Conservation (phyloP, 352 stramenopile species). For the Globisporangium camurandrum region DNA sequence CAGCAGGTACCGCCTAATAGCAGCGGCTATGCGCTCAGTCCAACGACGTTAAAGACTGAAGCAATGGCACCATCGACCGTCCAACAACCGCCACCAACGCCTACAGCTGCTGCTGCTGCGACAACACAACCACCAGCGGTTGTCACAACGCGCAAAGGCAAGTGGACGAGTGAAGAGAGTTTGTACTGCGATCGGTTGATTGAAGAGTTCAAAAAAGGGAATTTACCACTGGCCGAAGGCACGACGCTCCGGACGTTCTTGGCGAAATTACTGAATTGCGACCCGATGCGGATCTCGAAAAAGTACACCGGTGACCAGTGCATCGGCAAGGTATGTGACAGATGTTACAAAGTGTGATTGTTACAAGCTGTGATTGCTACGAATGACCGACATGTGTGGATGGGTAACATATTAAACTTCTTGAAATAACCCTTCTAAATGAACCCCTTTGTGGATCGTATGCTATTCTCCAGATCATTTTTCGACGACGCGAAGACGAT, state of each 20-base stretch:
- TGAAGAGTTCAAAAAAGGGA: slow-evolving; percentile 96
- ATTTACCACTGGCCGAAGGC: slow-evolving; percentile 95
- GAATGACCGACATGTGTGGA: no score
- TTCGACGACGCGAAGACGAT: slow-evolving; percentile 54
- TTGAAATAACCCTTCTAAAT: no score
- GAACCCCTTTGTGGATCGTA: no score
- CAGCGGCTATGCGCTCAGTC: neutral
- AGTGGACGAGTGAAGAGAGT: slow-evolving; percentile 97
- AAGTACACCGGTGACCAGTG: slow-evolving; percentile 98
- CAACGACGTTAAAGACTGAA: no score
- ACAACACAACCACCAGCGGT: slow-evolving; percentile 8
- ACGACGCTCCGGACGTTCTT: slow-evolving; percentile 97
- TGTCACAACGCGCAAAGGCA: slow-evolving; percentile 85
- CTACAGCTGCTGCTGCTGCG: slow-evolving; percentile 1
- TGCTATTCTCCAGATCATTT: slow-evolving; percentile 46
- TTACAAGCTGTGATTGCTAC: no score
- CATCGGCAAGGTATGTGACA: slow-evolving; percentile 93
- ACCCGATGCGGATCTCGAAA: slow-evolving; percentile 99
- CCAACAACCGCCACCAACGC: neutral
- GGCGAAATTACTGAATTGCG: slow-evolving; percentile 96
- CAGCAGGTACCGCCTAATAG: no score
- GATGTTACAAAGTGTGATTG: no score
- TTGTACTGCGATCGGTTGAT: slow-evolving; percentile 95
- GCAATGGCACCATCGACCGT: neutral
- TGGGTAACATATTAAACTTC: no score